Percentiles rank a stretch among this genome's conserved stretches.
These are phyloP conservation scores for Thelephora terrestris DNA, from an alignment of 1,284 basidiomycete genomes.

Conservation along the genomic window DNA sequence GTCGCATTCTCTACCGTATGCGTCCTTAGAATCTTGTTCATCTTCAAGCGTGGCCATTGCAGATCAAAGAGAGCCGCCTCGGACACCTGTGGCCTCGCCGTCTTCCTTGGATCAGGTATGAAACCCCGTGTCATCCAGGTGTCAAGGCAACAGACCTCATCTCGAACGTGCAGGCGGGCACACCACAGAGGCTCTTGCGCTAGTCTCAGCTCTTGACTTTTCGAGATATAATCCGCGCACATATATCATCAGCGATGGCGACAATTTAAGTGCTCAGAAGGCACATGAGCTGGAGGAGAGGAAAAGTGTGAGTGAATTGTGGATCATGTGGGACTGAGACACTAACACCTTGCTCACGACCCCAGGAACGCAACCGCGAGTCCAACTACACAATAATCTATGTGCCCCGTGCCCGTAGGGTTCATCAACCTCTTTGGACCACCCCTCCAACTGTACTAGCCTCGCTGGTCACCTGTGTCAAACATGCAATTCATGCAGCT, in stretches of 20 bases:
- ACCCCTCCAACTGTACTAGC: conserved; percentile 52
- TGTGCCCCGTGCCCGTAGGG: conserved; percentile 78
- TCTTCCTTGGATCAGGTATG: conserved; percentile 56
- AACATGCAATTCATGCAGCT: conserved; percentile 45
- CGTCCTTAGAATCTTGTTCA: conserved; percentile 16
- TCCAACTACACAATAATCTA: conserved; percentile 41
- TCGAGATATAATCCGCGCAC: conserved; percentile 65
- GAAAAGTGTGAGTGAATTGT: too few relatives aligned
- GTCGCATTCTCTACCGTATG: conserved; percentile 8
- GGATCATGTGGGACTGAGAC: conserved; percentile 1
- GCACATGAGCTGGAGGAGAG: conserved; percentile 53
- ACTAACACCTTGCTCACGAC: neutral
- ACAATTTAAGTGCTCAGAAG: conserved; percentile 69
- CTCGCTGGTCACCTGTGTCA: conserved; percentile 51
- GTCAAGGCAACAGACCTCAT: neutral
- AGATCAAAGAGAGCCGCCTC: conserved; percentile 8
- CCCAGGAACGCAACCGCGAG: conserved; percentile 8
- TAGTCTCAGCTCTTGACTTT: conserved; percentile 73
- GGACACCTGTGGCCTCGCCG: conserved; percentile 37
- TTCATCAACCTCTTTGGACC: conserved; percentile 70
- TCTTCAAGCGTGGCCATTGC: conserved; percentile 7
- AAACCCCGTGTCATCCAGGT: conserved; percentile 4
- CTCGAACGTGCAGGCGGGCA: conserved; percentile 66
- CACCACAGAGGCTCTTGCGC: conserved; percentile 77
- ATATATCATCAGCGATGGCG: conserved; percentile 81